phyloP scores from a whole-genome alignment of 2,329 filamentous ascomycete species.

The Corniculantispora saksenae region DNA sequence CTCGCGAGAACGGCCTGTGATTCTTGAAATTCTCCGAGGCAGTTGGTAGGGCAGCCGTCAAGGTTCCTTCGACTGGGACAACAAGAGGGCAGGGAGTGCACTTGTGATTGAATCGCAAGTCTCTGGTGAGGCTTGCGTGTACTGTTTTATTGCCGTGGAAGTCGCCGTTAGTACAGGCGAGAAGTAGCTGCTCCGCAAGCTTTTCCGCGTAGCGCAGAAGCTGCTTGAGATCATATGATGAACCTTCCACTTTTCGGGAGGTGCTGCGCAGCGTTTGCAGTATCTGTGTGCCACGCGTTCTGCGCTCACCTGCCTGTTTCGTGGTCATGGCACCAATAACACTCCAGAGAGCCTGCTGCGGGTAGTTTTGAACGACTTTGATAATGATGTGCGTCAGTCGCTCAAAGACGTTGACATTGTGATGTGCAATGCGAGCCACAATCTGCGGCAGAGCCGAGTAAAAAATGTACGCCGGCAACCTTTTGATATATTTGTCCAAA shows the following conservation, averaged over 20 bases:
- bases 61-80: conserved; percentile 81
- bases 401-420: conserved; percentile 74
- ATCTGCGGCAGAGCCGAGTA: conserved; percentile 87
- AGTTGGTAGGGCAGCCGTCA: conserved; percentile 79
- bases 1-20: conserved; percentile 84
- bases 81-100: conserved; percentile 81
- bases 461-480: conserved; percentile 74
- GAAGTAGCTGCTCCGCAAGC: conserved; percentile 77
- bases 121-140: conserved; percentile 70
- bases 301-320: conserved; percentile 67
- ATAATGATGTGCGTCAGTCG: conserved; percentile 77
- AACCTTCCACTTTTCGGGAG: conserved; percentile 53
- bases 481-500: conserved; percentile 74
- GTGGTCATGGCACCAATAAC: conserved; percentile 85
- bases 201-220: conserved; percentile 79
- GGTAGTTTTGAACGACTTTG: conserved; percentile 83
- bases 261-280: conserved; percentile 50
- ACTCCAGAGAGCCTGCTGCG: conserved; percentile 89
- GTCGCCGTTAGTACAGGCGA: conserved; percentile 74
- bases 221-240: conserved; percentile 62
- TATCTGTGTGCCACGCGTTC: conserved; percentile 52
- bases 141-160: conserved; percentile 69
- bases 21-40: conserved; percentile 70
- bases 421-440: conserved; percentile 91
- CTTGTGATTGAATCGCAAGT: conserved; percentile 83